Conservation (phyloP, 2,329 filamentous ascomycete species). For the Metarhizium rileyi region DNA sequence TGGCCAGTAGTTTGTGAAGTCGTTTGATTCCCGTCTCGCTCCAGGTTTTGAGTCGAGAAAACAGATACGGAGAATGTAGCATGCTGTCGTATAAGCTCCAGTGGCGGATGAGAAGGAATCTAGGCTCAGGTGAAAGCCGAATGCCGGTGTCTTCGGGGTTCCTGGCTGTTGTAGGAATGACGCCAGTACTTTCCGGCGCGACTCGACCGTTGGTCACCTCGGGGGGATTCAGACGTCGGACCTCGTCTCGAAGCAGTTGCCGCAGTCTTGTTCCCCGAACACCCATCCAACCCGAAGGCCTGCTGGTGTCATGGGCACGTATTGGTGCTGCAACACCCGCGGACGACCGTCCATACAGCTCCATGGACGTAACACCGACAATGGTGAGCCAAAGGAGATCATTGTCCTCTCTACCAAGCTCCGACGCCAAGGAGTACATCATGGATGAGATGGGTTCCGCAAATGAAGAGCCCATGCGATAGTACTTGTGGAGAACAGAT, state of each 20-base stretch:
- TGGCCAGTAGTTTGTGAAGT: constrained; percentile 87
- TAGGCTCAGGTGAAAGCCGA: constrained; percentile 83
- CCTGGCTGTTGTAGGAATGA: constrained; percentile 79
- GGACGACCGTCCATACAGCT: constrained; percentile 79
- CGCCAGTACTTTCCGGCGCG: constrained; percentile 59
- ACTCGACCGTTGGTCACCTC: constrained; percentile 52
- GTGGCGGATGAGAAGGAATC: constrained; percentile 84
- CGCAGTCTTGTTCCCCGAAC: constrained; percentile 75
- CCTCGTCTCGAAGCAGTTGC: constrained; percentile 83
- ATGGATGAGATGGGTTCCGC: constrained; percentile 92
- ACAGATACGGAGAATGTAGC: constrained; percentile 92
- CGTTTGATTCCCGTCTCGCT: constrained; percentile 80
- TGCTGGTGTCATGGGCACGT: constrained; percentile 44
- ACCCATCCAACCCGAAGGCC: constrained; percentile 66
- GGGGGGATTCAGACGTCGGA: constrained; percentile 82
- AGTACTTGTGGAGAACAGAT: constrained; percentile 67
- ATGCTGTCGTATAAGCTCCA: constrained; percentile 99
- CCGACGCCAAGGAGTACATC: constrained; percentile 88
- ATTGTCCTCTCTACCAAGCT: constrained; percentile 92
- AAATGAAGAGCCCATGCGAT: constrained; percentile 78
- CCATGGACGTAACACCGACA: constrained; percentile 88
- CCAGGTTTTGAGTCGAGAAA: constrained; percentile 88
- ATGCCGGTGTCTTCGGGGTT: constrained; percentile 90
- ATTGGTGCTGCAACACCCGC: constrained; percentile 61
- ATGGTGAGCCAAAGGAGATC: constrained; percentile 92